Evolutionary conservation across 305 asterid genomes (phyloP), one percentile per base, ranked within the genome.

Genomic region (Petunia hybrid): DNA sequence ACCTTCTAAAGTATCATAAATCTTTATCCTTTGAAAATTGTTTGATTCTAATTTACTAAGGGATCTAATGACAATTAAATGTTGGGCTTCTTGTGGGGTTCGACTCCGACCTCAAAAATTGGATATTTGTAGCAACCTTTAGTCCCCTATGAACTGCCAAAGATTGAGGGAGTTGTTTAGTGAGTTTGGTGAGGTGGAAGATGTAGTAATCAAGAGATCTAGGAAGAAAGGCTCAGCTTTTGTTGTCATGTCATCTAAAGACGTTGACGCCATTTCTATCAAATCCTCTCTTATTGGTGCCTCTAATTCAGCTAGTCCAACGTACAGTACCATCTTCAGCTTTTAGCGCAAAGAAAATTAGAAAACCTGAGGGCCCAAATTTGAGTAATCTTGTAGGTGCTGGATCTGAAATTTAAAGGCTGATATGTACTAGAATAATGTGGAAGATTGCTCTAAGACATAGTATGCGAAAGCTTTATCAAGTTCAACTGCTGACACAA

Each of bases 191-290:
- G 77, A 8, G 56, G 96, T 94, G 16, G 94, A 94, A 85, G 97
- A 91, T 88, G 97, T 94, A 8, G 91, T 89, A 36, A 91, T 93
- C 76, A 92, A 80, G 83, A 92, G 95, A 76, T 80, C 89, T 35
- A 93, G 88, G 89, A 91, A 88, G 88, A 93, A 88, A 87, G 89
- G 95, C 63, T 93, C 95, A 36, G 98, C 97, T 35, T 91, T 94
- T 80, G 87, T 91, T 40, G 96, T 87, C 4, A 94, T 94, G 98
- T 89, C 84, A 7, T 85, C 97, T 22, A 90, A 88, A 86, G 96
- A 89, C 64, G 91, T 83, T 45, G 95, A 87, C 53, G 90, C 90
- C 63, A 86, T 90, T 85, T 85, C 84, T 94, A 62, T 87, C 93
- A 12, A 92, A 92, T 83, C 98, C 98, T 14, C 88, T 94, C 38